phyloP scores from a whole-genome alignment of 1,139 yeast species.

The Pichia sp. region DNA sequence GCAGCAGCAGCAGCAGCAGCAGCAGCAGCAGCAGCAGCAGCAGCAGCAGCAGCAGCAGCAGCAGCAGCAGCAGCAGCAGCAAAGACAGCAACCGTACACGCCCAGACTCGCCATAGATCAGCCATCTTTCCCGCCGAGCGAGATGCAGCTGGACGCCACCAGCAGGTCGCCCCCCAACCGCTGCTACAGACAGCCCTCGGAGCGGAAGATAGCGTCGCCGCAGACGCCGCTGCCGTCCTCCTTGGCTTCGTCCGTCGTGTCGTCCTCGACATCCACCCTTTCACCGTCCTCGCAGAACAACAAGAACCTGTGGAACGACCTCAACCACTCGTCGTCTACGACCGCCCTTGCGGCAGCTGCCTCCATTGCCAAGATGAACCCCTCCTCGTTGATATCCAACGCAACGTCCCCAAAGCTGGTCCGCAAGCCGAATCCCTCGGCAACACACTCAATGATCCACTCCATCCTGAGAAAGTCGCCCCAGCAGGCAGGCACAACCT shows the following conservation, averaged over 20 bases:
- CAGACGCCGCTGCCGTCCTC: background rate
- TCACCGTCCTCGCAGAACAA: background rate
- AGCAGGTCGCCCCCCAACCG: background rate
- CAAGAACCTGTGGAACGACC: conserved; percentile 23
- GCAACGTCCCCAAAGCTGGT: conserved; percentile 8
- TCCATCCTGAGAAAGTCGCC: background rate
- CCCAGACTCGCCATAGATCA: background rate
- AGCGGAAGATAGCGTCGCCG: background rate
- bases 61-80: background rate
- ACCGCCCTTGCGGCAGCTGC: conserved; percentile 33
- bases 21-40: background rate
- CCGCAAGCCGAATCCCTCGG: background rate
- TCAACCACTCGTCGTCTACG: conserved; percentile 28
- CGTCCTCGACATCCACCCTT: background rate
- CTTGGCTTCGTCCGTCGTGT: background rate
- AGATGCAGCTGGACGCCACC: background rate
- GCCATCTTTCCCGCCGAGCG: background rate
- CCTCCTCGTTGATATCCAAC: conserved; percentile 24
- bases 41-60: background rate
- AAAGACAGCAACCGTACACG: background rate
- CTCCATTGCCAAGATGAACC: conserved; percentile 29
- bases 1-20: background rate
- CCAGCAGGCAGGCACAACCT: background rate
- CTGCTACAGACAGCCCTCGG: background rate
- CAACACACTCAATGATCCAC: background rate